Base-by-base conservation (phyloP, 805 yeast genomes). In the Wickerhamomyces kurtzmanii region DNA sequence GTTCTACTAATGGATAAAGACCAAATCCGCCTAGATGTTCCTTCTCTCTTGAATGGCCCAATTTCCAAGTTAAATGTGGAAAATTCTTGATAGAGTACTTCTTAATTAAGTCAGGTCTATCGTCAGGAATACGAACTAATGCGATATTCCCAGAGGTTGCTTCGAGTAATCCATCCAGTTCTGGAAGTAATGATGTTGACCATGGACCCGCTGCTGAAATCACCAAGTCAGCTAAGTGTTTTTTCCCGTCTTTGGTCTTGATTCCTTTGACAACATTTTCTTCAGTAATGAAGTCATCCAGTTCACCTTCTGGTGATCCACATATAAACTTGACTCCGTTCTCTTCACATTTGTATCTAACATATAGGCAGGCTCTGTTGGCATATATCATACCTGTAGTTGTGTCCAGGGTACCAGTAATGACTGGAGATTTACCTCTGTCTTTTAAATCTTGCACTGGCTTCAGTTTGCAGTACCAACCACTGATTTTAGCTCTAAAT, bases 351-450 rank as follows among this genome's bases (percentile, higher is more conserved):
- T n/a, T n/a, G n/a, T n/a, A n/a, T n/a, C n/a, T n/a, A n/a, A n/a
- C n/a, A n/a, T n/a, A n/a, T n/a, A n/a, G n/a, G n/a, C n/a, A n/a
- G n/a, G n/a, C n/a, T n/a, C n/a, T n/a, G n/a, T n/a, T n/a, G 6
- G 65, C 56, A 29, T 55, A 47, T 4, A 57, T 19, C 17, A 57
- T 32, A 7, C 62, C 59, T 8, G 58, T 43, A 13, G 54, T 45
- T n/a, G 50, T 25, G 27, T 54, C 59, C 28, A 49, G 24, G 6
- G 38, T 40, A 20, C 47, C 50, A 29, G 39, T 33, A 19, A 53
- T 12, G 4, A 29, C 23, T 15, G 29, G 26, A 17, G 28, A 28
- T 12, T 16, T 25, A 3, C 30, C 29, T n/a, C n/a, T n/a, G n/a
- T n/a, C n/a, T 8, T 43, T 43, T 17, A 36, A 16, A 8, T 36